Base-by-base conservation (phyloP, 2,329 filamentous ascomycete genomes). In the Rutstroemia sydowiana region DNA sequence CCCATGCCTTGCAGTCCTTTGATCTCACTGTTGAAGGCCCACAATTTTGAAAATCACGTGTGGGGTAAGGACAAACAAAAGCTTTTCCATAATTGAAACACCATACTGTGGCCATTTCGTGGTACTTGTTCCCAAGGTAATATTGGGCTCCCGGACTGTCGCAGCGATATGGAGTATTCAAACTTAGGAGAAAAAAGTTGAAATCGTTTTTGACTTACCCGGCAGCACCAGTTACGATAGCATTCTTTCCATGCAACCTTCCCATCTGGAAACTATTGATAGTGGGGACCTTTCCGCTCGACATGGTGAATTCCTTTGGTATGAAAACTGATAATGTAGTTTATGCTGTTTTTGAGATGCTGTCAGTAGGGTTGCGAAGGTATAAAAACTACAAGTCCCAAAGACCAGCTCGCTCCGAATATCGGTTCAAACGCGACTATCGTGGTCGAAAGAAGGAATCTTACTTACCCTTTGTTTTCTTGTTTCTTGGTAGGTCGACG, bases 181-280 rank as follows among this genome's bases (percentile, higher is more conserved):
- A 41, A 41, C 7, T 20, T n/a, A n/a, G n/a, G n/a, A n/a, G n/a
- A n/a, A n/a, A 5, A 41, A 18, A 32, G 1, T n/a, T 39, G 49
- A n/a, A n/a, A n/a, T n/a, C n/a, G n/a, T n/a, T n/a, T n/a, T n/a
- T 42, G 40, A 70, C 76, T 67, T 73, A 86, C 82, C 83, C 82
- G 63, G 81, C 84, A 57, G 81, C 84, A 61, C 84, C 84, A 34
- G 84, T 87, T 64, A 87, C 75, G 63, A 87, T 65, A 6, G 68
- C 65, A 54, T 70, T 70, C 56, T 68, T 69, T 36, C 65, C 65
- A 56, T 60, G 56, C 30, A 67, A 52, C 57, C 65, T 62, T 52
- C 65, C 66, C 61, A 67, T 65, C n/a, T 57, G 58, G 46, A 67
- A 51, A 52, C 64, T 64, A 57, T 68, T 68, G 58, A 66, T 67